Evolutionary conservation across 2,329 filamentous ascomycete species (phyloP).

Genomic region (Paecilomyces dactylethromorphus): DNA sequence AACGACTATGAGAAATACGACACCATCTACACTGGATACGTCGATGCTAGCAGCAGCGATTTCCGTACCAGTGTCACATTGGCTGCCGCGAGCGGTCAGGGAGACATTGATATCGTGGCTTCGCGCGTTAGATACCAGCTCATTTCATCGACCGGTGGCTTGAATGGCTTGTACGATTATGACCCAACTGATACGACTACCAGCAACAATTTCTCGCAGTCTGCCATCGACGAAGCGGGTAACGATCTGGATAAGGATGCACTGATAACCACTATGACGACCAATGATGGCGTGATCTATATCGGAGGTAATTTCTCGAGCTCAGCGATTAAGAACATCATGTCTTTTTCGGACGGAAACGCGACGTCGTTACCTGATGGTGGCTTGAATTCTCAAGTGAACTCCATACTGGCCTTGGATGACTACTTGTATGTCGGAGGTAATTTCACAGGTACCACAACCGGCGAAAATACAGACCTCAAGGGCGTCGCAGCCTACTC

Average conservation of each 20-base stretch:
- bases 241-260: constrained; percentile 62
- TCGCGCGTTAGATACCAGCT: constrained; percentile 72
- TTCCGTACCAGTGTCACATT: constrained; percentile 81
- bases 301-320: constrained; percentile 81
- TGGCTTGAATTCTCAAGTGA: constrained; percentile 75
- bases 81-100: constrained; percentile 56
- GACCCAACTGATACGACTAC: constrained; percentile 58
- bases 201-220: constrained; percentile 60
- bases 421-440: constrained; percentile 74
- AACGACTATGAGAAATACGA: constrained; percentile 98
- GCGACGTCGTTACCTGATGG: constrained; percentile 58
- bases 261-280: constrained; percentile 61
- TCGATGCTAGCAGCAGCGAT: constrained; percentile 65
- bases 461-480: constrained; percentile 57
- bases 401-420: constrained; percentile 61
- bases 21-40: constrained; percentile 75
- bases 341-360: constrained; percentile 61
- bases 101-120: constrained; percentile 73
- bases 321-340: constrained; percentile 63
- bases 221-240: constrained; percentile 70
- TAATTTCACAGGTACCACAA: constrained; percentile 68
- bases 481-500: constrained; percentile 74
- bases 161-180: constrained; percentile 90
- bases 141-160: constrained; percentile 59
- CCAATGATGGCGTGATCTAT: constrained; percentile 59